These are phyloP conservation scores for Boletus vermiculosoides DNA, from an alignment of 768 basidiomycete genomes.

Conservation along the genomic window DNA sequence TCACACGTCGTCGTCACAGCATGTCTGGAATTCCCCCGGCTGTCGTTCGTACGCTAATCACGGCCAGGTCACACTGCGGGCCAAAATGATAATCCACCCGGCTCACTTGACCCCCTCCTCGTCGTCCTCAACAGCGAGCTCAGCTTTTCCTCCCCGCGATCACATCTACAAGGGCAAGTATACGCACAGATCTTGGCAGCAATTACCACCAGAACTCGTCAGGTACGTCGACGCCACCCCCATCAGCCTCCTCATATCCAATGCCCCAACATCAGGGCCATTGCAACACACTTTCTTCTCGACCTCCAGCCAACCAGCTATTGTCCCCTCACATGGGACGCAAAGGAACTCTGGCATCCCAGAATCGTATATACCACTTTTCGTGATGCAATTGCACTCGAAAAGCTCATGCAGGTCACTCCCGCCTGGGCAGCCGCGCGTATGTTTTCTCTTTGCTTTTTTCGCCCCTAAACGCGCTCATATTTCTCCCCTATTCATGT, in stretches of 20 bases:
- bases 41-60: constrained; percentile 39
- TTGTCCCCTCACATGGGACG: constrained; percentile 48
- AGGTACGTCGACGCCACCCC: constrained; percentile 45
- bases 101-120: constrained; percentile 14
- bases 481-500: neutral
- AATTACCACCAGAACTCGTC: constrained; percentile 60
- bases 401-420: constrained; percentile 62
- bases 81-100: constrained; percentile 34
- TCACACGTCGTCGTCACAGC: constrained; percentile 31
- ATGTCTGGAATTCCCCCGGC: constrained; percentile 36
- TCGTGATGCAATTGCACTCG: constrained; percentile 60
- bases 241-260: constrained; percentile 14
- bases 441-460: constrained; percentile 36
- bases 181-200: constrained; percentile 57
- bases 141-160: constrained; percentile 16
- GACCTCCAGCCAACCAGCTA: constrained; percentile 44
- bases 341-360: constrained; percentile 56
- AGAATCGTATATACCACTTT: constrained; percentile 61
- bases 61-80: constrained; percentile 37
- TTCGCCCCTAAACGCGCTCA: constrained; percentile 8
- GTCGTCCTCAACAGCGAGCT: constrained; percentile 17
- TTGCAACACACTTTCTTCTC: constrained; percentile 52
- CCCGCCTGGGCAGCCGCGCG: constrained; percentile 59
- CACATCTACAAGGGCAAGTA: constrained; percentile 57
- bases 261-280: constrained; percentile 17